phyloP scores from a whole-genome alignment of 2,329 filamentous ascomycete species.

The Lasiodiplodia sp. region DNA sequence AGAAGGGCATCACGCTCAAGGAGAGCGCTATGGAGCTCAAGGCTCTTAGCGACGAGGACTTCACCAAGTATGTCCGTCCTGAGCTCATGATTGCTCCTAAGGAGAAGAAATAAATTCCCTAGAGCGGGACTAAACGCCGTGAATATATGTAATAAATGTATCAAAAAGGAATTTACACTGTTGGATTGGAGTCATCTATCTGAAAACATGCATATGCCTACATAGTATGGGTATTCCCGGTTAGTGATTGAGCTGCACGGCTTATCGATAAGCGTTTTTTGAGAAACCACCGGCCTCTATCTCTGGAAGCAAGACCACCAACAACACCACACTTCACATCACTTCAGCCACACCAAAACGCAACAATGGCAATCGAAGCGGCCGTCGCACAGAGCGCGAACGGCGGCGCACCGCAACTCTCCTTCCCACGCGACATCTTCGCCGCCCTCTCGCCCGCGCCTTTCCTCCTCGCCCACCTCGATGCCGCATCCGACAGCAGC shows the following conservation, averaged over 20 bases:
- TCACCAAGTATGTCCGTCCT: constrained; percentile 86
- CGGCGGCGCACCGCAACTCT: constrained; percentile 42
- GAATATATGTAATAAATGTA: constrained; percentile 21
- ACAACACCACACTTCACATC: neutral
- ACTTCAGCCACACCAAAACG: neutral
- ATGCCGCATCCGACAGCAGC: constrained; percentile 50
- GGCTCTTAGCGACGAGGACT: constrained; percentile 86
- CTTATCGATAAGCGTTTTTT: neutral
- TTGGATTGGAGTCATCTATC: neutral
- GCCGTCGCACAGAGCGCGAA: constrained; percentile 4
- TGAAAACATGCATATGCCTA: neutral
- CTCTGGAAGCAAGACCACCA: neutral
- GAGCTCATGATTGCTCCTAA: constrained; percentile 94
- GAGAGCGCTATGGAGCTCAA: constrained; percentile 92
- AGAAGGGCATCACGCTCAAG: constrained; percentile 95
- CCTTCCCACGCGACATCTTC: constrained; percentile 74
- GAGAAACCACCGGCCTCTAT: neutral
- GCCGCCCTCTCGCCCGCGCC: constrained; percentile 88
- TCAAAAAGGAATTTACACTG: neutral
- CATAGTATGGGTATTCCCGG: neutral
- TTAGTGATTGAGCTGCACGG: neutral
- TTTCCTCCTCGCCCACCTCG: constrained; percentile 88
- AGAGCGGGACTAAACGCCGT: constrained; percentile 10
- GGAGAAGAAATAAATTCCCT: constrained; percentile 63
- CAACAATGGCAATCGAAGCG: constrained; percentile 18